Base-by-base conservation (phyloP, 2,329 filamentous ascomycete species). In the Rutstroemia sp. region DNA sequence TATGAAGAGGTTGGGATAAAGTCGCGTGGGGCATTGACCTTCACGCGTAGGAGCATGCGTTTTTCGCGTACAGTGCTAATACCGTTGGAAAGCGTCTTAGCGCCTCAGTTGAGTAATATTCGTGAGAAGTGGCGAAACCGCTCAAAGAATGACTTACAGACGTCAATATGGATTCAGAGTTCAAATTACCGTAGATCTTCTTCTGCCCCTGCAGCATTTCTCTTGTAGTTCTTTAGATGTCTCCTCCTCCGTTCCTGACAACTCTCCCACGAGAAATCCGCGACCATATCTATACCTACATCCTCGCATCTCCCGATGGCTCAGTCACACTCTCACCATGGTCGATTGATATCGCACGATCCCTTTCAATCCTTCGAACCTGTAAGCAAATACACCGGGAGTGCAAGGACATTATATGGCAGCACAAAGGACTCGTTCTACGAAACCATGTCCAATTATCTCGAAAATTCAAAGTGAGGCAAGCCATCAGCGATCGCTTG, bases 321-420 rank as follows among this genome's bases (percentile, higher is more conserved):
- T 19, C 38, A 19, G 61, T 64, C 37, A 63, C 59, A 6, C 56
- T 66, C 9, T 64, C 60, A 10, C 64, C 65, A 30, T 67, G 64
- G 64, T 62, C 61, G 3, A 25, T 66, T 37, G 60, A 67, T 6
- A 57, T 66, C 14, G 61, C 63, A 16, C 51, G 51, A 12, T 68
- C 65, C 12, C 57, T 67, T 37, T 63, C 60, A 4, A 57, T 68
- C 17, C 58, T 68, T 10, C 61, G 64, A 54, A 67, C 63, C 21
- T 68, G 65, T 59, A 67, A 62, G 46, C 66, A 67, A 51, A 60
- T 68, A 44, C 63, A 66, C 17, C 48, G 61, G 49, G 66, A 68
- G 58, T 64, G 63, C 57, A 68, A 67, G 50, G 64, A 66, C 25
- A 61, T 66, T 14, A 65, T 67, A 16, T 67, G 64, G 64, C 41